phyloP scores from a whole-genome alignment of 2,329 filamentous ascomycete genomes.

The Colletotrichum sp. region DNA sequence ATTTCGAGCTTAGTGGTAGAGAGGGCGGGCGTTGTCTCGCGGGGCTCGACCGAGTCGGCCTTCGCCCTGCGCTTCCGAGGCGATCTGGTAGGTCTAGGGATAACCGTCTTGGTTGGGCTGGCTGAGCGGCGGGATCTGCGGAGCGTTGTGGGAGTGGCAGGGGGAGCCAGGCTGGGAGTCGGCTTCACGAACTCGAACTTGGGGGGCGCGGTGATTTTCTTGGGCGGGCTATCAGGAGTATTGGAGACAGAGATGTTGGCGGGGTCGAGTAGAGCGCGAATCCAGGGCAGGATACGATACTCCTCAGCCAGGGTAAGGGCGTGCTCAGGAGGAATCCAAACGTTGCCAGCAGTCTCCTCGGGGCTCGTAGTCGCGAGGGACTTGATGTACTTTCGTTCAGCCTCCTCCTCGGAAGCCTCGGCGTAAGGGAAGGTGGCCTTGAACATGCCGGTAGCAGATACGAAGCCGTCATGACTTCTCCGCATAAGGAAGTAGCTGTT shows the following conservation, averaged over 20 bases:
- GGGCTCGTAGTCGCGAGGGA: slow-evolving; percentile 78
- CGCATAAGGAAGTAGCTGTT: slow-evolving; percentile 98
- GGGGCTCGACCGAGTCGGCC: slow-evolving; percentile 42
- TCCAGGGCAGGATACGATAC: slow-evolving; percentile 86
- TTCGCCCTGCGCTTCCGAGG: slow-evolving; percentile 61
- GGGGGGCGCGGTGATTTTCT: slow-evolving; percentile 82
- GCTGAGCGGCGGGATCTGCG: slow-evolving; percentile 60
- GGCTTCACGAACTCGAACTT: slow-evolving; percentile 68
- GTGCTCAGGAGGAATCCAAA: slow-evolving; percentile 88
- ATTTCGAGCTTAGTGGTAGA: slow-evolving; percentile 29
- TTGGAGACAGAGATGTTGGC: slow-evolving; percentile 69
- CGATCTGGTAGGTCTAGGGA: slow-evolving; percentile 34
- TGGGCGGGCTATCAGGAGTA: slow-evolving; percentile 71
- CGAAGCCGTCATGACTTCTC: slow-evolving; percentile 82
- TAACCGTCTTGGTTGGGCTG: slow-evolving; percentile 59
- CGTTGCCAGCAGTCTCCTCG: slow-evolving; percentile 94
- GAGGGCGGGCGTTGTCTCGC: background rate
- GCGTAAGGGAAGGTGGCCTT: slow-evolving; percentile 88
- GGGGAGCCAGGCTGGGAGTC: slow-evolving; percentile 49
- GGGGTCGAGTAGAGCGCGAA: slow-evolving; percentile 90
- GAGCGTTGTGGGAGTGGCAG: slow-evolving; percentile 48
- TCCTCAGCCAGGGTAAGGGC: slow-evolving; percentile 85
- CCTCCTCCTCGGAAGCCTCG: slow-evolving; percentile 72
- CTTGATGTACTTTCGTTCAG: slow-evolving; percentile 85
- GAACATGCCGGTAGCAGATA: slow-evolving; percentile 91